Evolutionary conservation across 1,284 basidiomycete genomes (phyloP).

Genomic region (Gomphus sp.): DNA sequence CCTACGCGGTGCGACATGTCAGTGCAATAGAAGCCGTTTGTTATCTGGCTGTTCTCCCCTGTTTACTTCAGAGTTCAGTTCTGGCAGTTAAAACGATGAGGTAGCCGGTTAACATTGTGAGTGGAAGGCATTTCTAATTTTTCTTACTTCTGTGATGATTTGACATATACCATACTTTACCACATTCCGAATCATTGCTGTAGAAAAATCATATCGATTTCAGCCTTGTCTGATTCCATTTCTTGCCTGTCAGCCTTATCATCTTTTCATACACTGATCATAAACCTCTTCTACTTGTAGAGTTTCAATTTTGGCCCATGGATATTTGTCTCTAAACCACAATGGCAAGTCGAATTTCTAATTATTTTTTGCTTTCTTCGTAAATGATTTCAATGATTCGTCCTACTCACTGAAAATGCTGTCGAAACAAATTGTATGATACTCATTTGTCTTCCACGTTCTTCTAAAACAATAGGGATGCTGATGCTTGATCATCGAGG

Average conservation of each 20-base stretch:
- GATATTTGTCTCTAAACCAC: background rate
- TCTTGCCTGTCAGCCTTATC: constrained; percentile 16
- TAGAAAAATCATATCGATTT: constrained; percentile 52
- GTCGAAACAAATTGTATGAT: background rate
- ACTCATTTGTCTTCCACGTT: background rate
- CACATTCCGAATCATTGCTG: constrained; percentile 51
- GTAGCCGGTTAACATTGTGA: too few species aligned
- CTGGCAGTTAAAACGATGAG: too few species aligned
- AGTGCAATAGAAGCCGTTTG: too few species aligned
- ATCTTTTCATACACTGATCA: background rate
- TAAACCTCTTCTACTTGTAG: background rate
- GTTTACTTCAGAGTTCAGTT: too few species aligned
- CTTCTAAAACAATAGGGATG: background rate
- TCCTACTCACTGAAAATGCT: background rate
- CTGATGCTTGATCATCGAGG: background rate
- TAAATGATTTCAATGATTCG: background rate
- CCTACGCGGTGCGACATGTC: too few species aligned
- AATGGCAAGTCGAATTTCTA: background rate
- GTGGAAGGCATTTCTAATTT: background rate
- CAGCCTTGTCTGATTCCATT: constrained; percentile 64
- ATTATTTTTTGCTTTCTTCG: background rate
- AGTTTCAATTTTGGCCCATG: background rate
- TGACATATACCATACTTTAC: constrained; percentile 49
- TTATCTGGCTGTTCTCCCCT: background rate
- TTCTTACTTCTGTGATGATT: constrained; percentile 14